phyloP scores from a whole-genome alignment of 2,329 filamentous ascomycete species.

The Fusarium proliferatum region DNA sequence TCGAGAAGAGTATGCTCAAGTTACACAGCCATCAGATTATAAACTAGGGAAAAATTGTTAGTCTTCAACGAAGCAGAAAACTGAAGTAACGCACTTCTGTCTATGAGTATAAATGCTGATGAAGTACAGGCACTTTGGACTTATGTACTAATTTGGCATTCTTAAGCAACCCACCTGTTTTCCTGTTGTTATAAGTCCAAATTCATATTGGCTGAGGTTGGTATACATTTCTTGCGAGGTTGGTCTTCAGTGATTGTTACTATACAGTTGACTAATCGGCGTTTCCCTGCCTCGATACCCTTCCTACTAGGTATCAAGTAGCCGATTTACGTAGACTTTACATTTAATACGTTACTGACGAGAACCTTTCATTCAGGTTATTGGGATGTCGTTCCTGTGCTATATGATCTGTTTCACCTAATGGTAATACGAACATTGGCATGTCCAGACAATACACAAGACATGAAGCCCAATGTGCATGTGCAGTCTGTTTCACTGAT shows the following conservation, averaged over 20 bases:
- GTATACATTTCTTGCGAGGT: background rate
- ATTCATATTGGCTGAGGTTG: background rate
- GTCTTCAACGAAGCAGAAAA: background rate
- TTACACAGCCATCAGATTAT: background rate
- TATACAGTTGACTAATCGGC: background rate
- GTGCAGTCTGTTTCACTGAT: slow-evolving; percentile 8
- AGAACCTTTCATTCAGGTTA: background rate
- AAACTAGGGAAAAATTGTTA: background rate
- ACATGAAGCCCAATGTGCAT: slow-evolving; percentile 10
- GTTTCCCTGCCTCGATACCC: background rate
- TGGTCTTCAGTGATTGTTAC: background rate
- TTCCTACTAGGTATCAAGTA: background rate
- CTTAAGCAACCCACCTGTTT: background rate
- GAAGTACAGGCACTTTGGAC: background rate
- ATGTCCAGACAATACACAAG: background rate
- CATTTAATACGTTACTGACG: background rate
- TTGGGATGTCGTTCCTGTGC: background rate
- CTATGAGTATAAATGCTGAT: background rate
- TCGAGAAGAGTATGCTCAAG: background rate
- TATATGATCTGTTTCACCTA: background rate
- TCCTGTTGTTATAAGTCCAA: background rate
- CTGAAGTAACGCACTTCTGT: background rate
- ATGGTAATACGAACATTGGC: background rate
- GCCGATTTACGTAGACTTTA: background rate
- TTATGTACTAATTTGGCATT: background rate